Conservation (phyloP, 768 basidiomycete genomes). For the Cystofilobasidium bisporidii region DNA sequence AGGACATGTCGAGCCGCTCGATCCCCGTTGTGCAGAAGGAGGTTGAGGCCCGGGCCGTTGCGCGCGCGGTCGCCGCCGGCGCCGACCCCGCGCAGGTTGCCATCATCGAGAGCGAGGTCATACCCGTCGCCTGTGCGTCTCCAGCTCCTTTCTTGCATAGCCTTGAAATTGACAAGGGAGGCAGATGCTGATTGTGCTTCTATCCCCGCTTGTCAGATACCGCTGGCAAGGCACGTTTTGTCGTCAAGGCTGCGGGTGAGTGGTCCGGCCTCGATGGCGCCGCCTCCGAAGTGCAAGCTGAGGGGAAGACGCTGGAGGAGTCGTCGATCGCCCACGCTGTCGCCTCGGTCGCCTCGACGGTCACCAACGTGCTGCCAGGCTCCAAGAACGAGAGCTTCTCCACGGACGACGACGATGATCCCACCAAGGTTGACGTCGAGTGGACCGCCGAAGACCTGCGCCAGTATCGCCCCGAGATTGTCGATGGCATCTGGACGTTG, state of each 20-base stretch:
- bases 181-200: too few relatives aligned
- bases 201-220: too few relatives aligned
- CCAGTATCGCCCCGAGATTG: slow-evolving; percentile 43
- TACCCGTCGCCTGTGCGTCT: slow-evolving; percentile 44
- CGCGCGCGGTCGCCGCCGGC: slow-evolving; percentile 45
- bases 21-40: slow-evolving; percentile 39
- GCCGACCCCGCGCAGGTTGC: slow-evolving; percentile 45
- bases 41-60: slow-evolving; percentile 44
- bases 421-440: slow-evolving; percentile 10
- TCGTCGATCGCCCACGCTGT: too few relatives aligned
- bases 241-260: slow-evolving; percentile 56
- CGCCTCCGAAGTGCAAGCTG: too few relatives aligned
- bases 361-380: not conserved
- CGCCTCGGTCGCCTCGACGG: not conserved
- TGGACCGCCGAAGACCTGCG: slow-evolving; percentile 35
- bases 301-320: too few relatives aligned
- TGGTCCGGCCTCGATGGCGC: slow-evolving; percentile 27
- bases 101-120: slow-evolving; percentile 51
- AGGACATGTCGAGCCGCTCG: slow-evolving; percentile 37
- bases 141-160: slow-evolving; percentile 42
- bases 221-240: slow-evolving; percentile 43
- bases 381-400: not conserved
- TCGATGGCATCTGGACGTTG: slow-evolving; percentile 44
- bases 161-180: too few relatives aligned
- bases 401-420: not conserved